Evolutionary conservation across 352 stramenopile species (phyloP).

Genomic region (Phytophthora agathidicida): DNA sequence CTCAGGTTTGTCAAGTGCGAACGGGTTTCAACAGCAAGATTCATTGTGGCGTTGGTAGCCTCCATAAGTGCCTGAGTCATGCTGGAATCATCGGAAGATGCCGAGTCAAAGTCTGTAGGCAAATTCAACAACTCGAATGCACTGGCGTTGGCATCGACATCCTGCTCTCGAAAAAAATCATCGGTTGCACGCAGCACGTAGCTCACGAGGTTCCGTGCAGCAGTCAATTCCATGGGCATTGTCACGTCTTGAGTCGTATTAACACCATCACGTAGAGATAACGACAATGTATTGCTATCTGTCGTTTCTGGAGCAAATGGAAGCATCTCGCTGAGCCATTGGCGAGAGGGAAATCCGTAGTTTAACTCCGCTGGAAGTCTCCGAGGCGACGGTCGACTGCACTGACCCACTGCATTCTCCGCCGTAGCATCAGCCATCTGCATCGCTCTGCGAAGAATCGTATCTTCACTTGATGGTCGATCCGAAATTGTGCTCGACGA

Average conservation of each 20-base stretch:
- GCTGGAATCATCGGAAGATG: slow-evolving; percentile 17
- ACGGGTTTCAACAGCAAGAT: slow-evolving; percentile 23
- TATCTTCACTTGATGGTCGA: slow-evolving; percentile 27
- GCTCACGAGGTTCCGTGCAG: slow-evolving; percentile 34
- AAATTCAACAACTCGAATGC: slow-evolving; percentile 33
- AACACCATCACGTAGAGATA: slow-evolving; percentile 19
- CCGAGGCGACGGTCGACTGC: slow-evolving; percentile 46
- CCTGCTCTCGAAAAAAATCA: slow-evolving; percentile 51
- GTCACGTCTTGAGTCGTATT: not conserved
- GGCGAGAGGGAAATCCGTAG: slow-evolving; percentile 57
- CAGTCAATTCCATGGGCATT: slow-evolving; percentile 37
- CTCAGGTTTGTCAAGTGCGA: slow-evolving; percentile 41
- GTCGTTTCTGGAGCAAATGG: slow-evolving; percentile 33
- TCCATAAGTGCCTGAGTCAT: slow-evolving; percentile 31
- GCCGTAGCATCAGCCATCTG: slow-evolving; percentile 27
- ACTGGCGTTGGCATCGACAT: slow-evolving; percentile 24
- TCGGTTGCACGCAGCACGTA: slow-evolving; percentile 43
- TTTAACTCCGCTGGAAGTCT: slow-evolving; percentile 45
- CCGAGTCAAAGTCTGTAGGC: slow-evolving; percentile 7
- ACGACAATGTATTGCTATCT: slow-evolving; percentile 25
- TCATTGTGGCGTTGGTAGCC: slow-evolving; percentile 34
- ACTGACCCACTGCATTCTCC: slow-evolving; percentile 35
- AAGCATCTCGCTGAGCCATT: slow-evolving; percentile 49
- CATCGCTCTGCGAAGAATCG: slow-evolving; percentile 48
- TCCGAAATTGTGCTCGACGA: not conserved